A percentile compares a stretch with the other conserved stretches of the same genome.
phyloP scores from a whole-genome alignment of 495 filamentous ascomycete genomes.

The Choiromyces venosus region DNA sequence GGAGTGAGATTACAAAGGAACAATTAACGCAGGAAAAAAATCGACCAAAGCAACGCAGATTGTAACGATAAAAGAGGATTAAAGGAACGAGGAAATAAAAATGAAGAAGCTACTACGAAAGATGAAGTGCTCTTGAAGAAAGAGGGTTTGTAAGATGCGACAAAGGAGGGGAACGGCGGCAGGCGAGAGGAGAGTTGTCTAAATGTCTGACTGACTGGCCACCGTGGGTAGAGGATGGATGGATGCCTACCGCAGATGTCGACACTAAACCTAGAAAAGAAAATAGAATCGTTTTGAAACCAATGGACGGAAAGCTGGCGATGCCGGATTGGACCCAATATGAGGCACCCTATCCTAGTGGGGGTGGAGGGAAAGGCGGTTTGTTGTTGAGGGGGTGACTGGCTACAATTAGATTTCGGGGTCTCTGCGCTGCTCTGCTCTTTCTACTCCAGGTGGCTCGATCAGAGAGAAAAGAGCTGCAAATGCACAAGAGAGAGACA shows the following conservation, averaged over 20 bases:
- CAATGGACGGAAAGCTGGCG: constrained; percentile 30
- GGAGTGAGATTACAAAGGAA: neutral
- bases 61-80: neutral
- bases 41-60: neutral
- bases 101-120: neutral
- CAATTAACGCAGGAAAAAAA: neutral
- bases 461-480: constrained; percentile 13
- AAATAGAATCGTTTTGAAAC: neutral
- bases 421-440: constrained; percentile 13
- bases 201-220: constrained; percentile 32
- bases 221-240: constrained; percentile 11
- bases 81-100: neutral
- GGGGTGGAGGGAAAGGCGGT: neutral
- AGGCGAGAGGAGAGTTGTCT: constrained; percentile 6
- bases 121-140: neutral
- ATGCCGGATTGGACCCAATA: constrained; percentile 31
- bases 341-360: neutral
- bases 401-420: neutral
- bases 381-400: neutral
- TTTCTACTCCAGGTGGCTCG: constrained; percentile 19
- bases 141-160: neutral
- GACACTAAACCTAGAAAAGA: neutral
- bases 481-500: neutral
- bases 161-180: neutral
- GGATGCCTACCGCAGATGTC: constrained; percentile 29